Evolutionary conservation across 805 yeast species (phyloP).

Genomic region (Kockiozyma suomiensis): DNA sequence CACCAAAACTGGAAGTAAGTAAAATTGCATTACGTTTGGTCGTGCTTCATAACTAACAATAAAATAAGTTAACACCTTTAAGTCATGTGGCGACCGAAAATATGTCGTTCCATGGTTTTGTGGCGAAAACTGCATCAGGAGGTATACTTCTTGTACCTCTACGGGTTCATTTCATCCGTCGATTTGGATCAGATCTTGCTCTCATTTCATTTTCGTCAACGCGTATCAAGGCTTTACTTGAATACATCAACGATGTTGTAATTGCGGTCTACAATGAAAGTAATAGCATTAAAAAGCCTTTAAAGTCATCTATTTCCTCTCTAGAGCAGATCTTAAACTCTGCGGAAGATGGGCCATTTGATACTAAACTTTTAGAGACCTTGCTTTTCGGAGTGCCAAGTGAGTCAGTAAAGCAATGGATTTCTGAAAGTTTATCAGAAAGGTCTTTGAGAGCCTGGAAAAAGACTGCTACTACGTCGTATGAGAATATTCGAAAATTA

Average conservation of each 20-base stretch:
- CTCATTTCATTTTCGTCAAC: slow-evolving; percentile 29
- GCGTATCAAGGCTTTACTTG: slow-evolving; percentile 18
- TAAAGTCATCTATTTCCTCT: neutral
- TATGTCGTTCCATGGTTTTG: slow-evolving; percentile 27
- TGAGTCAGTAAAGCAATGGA: slow-evolving; percentile 24
- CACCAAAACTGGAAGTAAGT: slow-evolving; percentile 13
- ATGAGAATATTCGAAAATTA: slow-evolving; percentile 27
- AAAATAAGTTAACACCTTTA: slow-evolving; percentile 1
- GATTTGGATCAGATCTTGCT: slow-evolving; percentile 32
- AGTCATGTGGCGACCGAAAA: slow-evolving; percentile 21
- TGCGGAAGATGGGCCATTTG: neutral
- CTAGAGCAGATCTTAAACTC: neutral
- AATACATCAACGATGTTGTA: slow-evolving; percentile 23
- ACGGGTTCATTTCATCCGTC: slow-evolving; percentile 31
- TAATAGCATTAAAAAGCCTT: slow-evolving; percentile 11
- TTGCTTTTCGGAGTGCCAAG: slow-evolving; percentile 33
- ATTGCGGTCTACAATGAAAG: slow-evolving; percentile 22
- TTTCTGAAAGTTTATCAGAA: slow-evolving; percentile 26
- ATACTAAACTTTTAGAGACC: slow-evolving; percentile 15
- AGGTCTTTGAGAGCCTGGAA: slow-evolving; percentile 31
- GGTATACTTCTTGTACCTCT: slow-evolving; percentile 17
- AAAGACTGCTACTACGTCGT: slow-evolving; percentile 15
- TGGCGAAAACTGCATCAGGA: neutral
- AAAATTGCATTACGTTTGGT: neutral
- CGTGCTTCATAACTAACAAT: neutral